These are phyloP conservation scores for Nicotiana obtusifolia DNA, from an alignment of 257 asterid species.

Conservation along the genomic window DNA sequence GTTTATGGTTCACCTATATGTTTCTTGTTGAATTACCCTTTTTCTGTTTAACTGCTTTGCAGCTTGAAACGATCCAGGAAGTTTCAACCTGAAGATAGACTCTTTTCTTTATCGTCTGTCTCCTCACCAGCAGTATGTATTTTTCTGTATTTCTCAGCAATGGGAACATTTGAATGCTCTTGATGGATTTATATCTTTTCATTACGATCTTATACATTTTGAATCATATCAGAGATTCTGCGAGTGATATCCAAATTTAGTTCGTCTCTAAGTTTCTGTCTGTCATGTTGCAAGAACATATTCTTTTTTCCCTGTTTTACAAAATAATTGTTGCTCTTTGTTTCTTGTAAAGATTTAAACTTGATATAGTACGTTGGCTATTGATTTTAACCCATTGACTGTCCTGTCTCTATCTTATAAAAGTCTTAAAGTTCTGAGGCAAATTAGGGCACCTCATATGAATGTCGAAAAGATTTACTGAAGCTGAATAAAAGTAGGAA, in stretches of 20 bases:
- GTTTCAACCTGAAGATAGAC: slow-evolving; percentile 97
- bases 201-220: neutral
- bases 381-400: neutral
- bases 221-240: neutral
- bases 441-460: neutral
- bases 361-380: neutral
- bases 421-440: neutral
- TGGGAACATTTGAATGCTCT: neutral
- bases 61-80: slow-evolving; percentile 93
- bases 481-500: neutral
- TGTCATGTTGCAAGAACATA: neutral
- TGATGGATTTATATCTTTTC: neutral
- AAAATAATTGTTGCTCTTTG: neutral
- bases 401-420: neutral
- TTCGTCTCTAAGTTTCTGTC: neutral
- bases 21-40: neutral
- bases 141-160: slow-evolving; percentile 3
- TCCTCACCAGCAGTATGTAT: slow-evolving; percentile 90
- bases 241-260: neutral
- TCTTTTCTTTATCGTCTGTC: slow-evolving; percentile 86
- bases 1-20: neutral
- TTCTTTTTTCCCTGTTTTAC: neutral
- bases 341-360: neutral
- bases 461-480: neutral
- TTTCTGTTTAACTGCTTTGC: slow-evolving; percentile 19